Evolutionary conservation across 805 yeast species (phyloP).

Genomic region (Metschnikowia chrysomelidarum): DNA sequence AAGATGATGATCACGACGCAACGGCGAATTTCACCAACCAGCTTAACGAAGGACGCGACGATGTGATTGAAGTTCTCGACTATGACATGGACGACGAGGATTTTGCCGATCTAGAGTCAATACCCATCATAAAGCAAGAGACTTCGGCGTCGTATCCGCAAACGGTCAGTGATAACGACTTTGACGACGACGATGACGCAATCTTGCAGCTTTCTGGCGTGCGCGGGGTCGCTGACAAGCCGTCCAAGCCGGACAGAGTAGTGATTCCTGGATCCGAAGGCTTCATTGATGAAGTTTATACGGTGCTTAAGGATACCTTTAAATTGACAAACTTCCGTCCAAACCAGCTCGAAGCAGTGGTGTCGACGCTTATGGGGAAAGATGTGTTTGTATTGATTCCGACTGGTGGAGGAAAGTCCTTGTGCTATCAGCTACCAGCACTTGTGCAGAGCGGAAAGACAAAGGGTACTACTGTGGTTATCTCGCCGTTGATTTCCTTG

Average conservation of each 20-base stretch:
- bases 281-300: constrained; percentile 71
- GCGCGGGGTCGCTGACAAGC: constrained; percentile 3
- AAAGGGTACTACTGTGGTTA: constrained; percentile 82
- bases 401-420: constrained; percentile 96
- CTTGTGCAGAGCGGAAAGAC: constrained; percentile 72
- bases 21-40: constrained; percentile 32
- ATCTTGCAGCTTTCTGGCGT: constrained; percentile 16
- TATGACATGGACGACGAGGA: constrained; percentile 26
- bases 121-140: constrained; percentile 14
- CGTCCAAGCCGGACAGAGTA: constrained; percentile 2
- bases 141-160: constrained; percentile 2
- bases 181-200: constrained; percentile 37
- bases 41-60: constrained; percentile 40
- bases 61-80: constrained; percentile 37
- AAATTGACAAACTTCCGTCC: constrained; percentile 66
- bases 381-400: constrained; percentile 98
- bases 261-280: constrained; percentile 26
- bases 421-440: constrained; percentile 95
- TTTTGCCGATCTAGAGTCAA: constrained; percentile 13
- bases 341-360: constrained; percentile 84
- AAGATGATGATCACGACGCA: constrained; percentile 21
- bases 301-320: constrained; percentile 57
- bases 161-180: constrained; percentile 18
- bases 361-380: constrained; percentile 68
- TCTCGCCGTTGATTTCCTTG: constrained; percentile 90